Conservation (phyloP, 1,139 yeast genomes). For the Yamadazyma triangularis region DNA sequence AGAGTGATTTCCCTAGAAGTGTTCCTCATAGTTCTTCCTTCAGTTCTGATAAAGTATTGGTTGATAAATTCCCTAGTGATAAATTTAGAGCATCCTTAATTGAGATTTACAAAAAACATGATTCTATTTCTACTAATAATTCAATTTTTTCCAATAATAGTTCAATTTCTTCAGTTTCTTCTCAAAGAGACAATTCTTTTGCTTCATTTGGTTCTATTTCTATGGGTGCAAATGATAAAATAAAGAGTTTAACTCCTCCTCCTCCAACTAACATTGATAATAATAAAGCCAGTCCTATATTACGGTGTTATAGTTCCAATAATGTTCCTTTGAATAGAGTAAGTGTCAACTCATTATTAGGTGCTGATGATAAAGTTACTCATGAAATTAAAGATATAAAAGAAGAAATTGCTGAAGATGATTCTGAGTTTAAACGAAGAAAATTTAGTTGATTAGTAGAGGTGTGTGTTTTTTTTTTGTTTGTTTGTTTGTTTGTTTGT, state of each 20-base stretch:
- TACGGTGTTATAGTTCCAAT: constrained; percentile 12
- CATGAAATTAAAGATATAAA: too few relatives aligned
- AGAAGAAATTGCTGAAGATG: too few relatives aligned
- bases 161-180: constrained; percentile 28
- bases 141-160: constrained; percentile 34
- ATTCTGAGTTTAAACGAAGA: too few relatives aligned
- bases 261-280: too few relatives aligned
- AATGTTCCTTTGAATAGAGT: constrained; percentile 17
- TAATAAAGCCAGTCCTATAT: constrained; percentile 12
- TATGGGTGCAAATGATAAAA: background rate
- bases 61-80: constrained; percentile 14
- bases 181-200: constrained; percentile 22
- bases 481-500: too few relatives aligned
- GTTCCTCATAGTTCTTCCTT: constrained; percentile 4
- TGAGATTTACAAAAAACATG: constrained; percentile 31
- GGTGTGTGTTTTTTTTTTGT: too few relatives aligned
- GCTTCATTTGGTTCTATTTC: constrained; percentile 5
- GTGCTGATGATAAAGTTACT: constrained; percentile 9
- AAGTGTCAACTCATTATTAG: constrained; percentile 29
- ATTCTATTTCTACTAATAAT: constrained; percentile 21
- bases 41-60: too few relatives aligned
- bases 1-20: constrained; percentile 5
- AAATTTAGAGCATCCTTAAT: constrained; percentile 40
- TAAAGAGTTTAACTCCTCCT: constrained; percentile 8
- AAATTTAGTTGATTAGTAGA: background rate